Conservation (phyloP, 306 rosid species). For the Inga laurina region DNA sequence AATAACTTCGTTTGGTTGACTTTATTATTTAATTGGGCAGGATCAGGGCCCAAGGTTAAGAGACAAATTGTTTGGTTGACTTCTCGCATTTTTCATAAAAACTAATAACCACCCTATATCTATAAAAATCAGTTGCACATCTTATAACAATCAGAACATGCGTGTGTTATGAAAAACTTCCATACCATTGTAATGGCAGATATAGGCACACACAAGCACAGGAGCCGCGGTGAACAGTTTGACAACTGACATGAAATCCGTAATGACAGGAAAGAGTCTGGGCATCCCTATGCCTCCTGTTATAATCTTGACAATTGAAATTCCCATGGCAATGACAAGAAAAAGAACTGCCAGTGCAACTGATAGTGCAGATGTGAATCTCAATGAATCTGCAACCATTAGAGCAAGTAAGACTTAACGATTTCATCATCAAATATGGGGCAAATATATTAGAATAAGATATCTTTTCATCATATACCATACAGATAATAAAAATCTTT, state of each 20-base stretch:
- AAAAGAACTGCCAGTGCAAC: slow-evolving; percentile 79
- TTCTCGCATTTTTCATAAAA: neutral
- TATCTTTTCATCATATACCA: slow-evolving; percentile 20
- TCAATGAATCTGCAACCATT: slow-evolving; percentile 82
- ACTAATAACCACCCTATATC: neutral
- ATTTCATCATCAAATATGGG: neutral
- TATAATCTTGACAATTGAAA: slow-evolving; percentile 66
- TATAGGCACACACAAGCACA: slow-evolving; percentile 76
- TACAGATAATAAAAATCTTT: neutral
- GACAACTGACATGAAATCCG: slow-evolving; percentile 53
- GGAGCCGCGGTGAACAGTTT: slow-evolving; percentile 79
- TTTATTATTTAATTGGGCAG: neutral
- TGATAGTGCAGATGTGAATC: slow-evolving; percentile 83
- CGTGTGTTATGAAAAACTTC: slow-evolving; percentile 14
- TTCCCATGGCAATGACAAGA: slow-evolving; percentile 85
- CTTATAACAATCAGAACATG: slow-evolving; percentile 8
- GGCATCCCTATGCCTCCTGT: slow-evolving; percentile 80
- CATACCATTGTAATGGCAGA: slow-evolving; percentile 91
- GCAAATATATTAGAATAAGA: neutral
- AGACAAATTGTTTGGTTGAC: neutral
- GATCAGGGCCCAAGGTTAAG: neutral
- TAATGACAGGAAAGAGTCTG: slow-evolving; percentile 65
- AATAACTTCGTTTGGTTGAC: neutral
- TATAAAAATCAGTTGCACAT: neutral
- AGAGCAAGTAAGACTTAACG: slow-evolving; percentile 11